A percentile compares a stretch with the other conserved stretches of the same genome.
phyloP scores from a whole-genome alignment of 2,329 filamentous ascomycete species.

The Aureobasidium leucospermi region DNA sequence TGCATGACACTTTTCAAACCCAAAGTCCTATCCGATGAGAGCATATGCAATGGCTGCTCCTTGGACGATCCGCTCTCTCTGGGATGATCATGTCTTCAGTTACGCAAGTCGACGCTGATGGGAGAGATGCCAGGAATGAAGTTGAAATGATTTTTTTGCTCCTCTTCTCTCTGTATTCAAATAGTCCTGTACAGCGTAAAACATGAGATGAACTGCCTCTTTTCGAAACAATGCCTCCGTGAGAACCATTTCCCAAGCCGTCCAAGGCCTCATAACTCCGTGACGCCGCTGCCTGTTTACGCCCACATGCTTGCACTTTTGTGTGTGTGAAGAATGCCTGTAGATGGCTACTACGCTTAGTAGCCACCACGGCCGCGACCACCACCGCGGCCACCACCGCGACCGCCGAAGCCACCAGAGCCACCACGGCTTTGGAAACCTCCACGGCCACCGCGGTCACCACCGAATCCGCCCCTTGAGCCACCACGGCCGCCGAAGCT shows the following conservation, averaged over 20 bases:
- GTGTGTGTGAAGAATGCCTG: neutral
- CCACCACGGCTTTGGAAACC: conserved; percentile 20
- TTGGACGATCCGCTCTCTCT: too few relatives aligned
- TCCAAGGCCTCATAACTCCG: conserved; percentile 10
- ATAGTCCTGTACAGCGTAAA: conserved; percentile 14
- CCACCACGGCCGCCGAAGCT: conserved; percentile 37
- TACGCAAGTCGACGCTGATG: too few relatives aligned
- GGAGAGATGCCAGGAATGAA: neutral
- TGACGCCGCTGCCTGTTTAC: conserved; percentile 13
- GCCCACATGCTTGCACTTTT: conserved; percentile 13
- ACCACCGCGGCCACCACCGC: neutral
- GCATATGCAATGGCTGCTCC: too few relatives aligned
- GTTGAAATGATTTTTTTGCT: conserved; percentile 10
- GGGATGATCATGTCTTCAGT: too few relatives aligned
- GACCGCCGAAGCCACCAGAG: neutral
- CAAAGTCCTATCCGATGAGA: too few relatives aligned
- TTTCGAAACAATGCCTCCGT: conserved; percentile 10
- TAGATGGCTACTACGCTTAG: neutral
- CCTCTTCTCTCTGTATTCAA: neutral
- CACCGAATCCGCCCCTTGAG: conserved; percentile 36
- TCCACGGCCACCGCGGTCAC: conserved; percentile 50
- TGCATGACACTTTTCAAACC: too few relatives aligned
- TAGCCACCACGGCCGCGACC: conserved; percentile 4
- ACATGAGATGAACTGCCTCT: conserved; percentile 13
- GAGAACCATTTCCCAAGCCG: conserved; percentile 10